Evolutionary conservation across 805 yeast species (phyloP).

Genomic region (Spathaspora sp.): DNA sequence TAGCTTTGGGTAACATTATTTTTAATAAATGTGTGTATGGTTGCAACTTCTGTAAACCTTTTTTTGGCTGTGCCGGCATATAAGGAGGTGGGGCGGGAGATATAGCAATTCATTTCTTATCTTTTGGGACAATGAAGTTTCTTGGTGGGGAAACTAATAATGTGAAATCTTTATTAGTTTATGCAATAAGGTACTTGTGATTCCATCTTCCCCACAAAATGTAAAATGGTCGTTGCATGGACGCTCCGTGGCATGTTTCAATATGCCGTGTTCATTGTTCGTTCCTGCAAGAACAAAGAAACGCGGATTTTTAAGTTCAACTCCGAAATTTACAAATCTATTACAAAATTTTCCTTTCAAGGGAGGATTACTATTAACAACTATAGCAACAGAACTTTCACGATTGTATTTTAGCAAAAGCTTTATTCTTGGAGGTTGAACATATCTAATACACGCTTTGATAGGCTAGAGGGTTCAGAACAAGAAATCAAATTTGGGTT

Average conservation of each 20-base stretch:
- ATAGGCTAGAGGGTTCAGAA: too few species aligned
- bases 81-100: background rate
- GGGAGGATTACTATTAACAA: too few species aligned
- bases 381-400: too few species aligned
- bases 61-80: background rate
- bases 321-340: too few species aligned
- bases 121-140: background rate
- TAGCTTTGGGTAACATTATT: background rate
- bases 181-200: background rate
- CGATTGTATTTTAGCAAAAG: too few species aligned
- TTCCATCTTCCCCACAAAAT: background rate
- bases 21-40: background rate
- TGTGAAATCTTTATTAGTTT: background rate
- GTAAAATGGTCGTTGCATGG: background rate
- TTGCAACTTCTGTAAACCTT: background rate
- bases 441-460: too few species aligned
- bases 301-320: background rate
- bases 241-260: background rate
- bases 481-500: too few species aligned
- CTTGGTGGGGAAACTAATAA: background rate
- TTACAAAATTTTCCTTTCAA: too few species aligned
- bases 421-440: too few species aligned
- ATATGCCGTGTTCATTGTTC: background rate
- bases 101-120: background rate
- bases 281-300: background rate